A percentile compares a stretch with the other conserved stretches of the same genome.
phyloP scores from a whole-genome alignment of 2,329 filamentous ascomycete species.

The Colletotrichum tropicale region DNA sequence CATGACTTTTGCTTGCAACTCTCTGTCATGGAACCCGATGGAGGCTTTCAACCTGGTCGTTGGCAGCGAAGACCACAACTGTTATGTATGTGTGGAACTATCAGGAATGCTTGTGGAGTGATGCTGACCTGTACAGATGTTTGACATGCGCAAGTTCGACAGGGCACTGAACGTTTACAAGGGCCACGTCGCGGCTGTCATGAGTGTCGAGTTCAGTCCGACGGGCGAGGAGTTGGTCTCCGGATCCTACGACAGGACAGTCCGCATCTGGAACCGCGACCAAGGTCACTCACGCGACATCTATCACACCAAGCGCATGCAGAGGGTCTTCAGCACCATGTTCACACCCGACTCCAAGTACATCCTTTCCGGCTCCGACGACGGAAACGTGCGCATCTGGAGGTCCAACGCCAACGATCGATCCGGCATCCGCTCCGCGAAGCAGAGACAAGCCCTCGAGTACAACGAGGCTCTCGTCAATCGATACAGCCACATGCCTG shows the following conservation, averaged over 20 bases:
- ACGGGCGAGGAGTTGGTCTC: slow-evolving; percentile 94
- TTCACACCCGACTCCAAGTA: slow-evolving; percentile 93
- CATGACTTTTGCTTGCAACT: slow-evolving; percentile 82
- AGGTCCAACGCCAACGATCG: slow-evolving; percentile 83
- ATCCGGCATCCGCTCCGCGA: slow-evolving; percentile 83
- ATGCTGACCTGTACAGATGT: slow-evolving; percentile 49
- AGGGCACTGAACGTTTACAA: slow-evolving; percentile 89
- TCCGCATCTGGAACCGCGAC: slow-evolving; percentile 83
- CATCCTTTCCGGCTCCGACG: slow-evolving; percentile 88
- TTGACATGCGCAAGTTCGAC: slow-evolving; percentile 92
- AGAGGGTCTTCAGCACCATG: slow-evolving; percentile 83
- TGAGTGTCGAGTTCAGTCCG: slow-evolving; percentile 95
- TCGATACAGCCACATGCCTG: slow-evolving; percentile 93
- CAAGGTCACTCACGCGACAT: slow-evolving; percentile 88
- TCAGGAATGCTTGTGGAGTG: background rate
- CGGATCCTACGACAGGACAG: slow-evolving; percentile 83
- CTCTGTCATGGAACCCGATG: slow-evolving; percentile 93
- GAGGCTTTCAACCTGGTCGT: slow-evolving; percentile 95
- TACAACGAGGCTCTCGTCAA: slow-evolving; percentile 87
- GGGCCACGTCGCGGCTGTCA: slow-evolving; percentile 88
- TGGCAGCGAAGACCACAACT: slow-evolving; percentile 93
- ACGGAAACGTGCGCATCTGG: slow-evolving; percentile 90
- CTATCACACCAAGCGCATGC: slow-evolving; percentile 98
- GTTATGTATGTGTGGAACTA: slow-evolving; percentile 41
- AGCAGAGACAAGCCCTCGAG: slow-evolving; percentile 86